Conservation (phyloP, 2,329 filamentous ascomycete species). For the Lasiodiplodia sp. region DNA sequence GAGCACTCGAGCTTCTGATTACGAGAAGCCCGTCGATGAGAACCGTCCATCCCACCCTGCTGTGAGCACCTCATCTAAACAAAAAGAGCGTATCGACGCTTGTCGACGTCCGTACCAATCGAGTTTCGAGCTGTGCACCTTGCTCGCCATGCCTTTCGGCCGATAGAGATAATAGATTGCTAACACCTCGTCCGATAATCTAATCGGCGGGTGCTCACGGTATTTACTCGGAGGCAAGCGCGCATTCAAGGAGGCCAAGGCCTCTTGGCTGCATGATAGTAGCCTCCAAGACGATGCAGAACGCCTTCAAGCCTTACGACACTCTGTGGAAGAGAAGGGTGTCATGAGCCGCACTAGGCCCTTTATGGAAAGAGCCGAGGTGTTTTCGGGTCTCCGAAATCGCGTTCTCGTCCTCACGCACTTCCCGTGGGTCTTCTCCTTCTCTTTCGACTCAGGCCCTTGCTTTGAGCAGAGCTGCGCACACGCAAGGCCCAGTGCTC, state of each 20-base stretch:
- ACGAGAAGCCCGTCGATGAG: no score
- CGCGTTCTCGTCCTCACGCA: conserved; percentile 17
- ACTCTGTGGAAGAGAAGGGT: not conserved
- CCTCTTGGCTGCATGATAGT: not conserved
- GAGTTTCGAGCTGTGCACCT: not conserved
- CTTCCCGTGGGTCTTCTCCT: conserved; percentile 10
- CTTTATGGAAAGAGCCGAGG: conserved; percentile 15
- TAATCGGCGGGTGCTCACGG: not conserved
- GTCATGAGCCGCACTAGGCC: not conserved
- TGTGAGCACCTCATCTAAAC: not conserved
- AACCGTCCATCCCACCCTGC: no score
- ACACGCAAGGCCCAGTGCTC: conserved; percentile 12
- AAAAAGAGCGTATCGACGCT: not conserved
- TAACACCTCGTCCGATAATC: not conserved
- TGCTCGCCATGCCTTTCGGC: not conserved
- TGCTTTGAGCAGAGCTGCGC: conserved; percentile 10
- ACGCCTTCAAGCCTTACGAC: not conserved
- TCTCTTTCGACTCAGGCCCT: conserved; percentile 11
- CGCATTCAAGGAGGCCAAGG: not conserved
- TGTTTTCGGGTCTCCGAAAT: conserved; percentile 18
- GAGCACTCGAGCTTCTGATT: no score
- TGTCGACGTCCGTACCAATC: not conserved
- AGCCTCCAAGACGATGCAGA: not conserved
- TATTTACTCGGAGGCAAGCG: not conserved
- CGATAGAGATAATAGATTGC: not conserved